Conservation (phyloP, 306 rosid genomes). For the Crotalaria pallida region DNA sequence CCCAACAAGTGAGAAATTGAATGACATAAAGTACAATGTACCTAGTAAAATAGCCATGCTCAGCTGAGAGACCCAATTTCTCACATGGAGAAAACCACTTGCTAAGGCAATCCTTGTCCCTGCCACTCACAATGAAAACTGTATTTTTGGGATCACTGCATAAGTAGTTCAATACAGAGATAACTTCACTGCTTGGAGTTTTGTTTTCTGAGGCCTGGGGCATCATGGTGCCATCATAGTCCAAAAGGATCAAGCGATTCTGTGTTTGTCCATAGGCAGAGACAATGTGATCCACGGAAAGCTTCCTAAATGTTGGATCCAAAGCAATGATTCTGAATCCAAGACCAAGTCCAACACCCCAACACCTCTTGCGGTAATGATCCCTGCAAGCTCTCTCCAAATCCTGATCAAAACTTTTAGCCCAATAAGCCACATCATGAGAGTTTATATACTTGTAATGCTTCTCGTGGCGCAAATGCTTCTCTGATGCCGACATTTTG, state of each 20-base stretch:
- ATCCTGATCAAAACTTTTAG: constrained; percentile 65
- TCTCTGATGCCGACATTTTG: constrained; percentile 44
- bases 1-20: not conserved
- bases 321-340: constrained; percentile 60
- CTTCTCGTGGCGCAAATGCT: constrained; percentile 59
- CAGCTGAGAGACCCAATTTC: constrained; percentile 66
- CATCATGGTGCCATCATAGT: constrained; percentile 75
- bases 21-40: constrained; percentile 7
- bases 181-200: constrained; percentile 47
- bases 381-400: constrained; percentile 59
- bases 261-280: constrained; percentile 35
- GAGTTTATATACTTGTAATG: constrained; percentile 70
- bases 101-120: constrained; percentile 53
- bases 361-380: constrained; percentile 46
- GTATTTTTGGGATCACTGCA: constrained; percentile 57
- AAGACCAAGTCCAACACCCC: constrained; percentile 55
- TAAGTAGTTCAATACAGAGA: constrained; percentile 46
- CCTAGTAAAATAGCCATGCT: constrained; percentile 79
- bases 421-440: constrained; percentile 75
- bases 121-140: constrained; percentile 76
- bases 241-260: constrained; percentile 61
- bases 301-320: constrained; percentile 56
- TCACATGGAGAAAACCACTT: constrained; percentile 61
- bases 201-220: constrained; percentile 41
- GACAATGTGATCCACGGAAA: constrained; percentile 33